Evolutionary conservation across 2,329 filamentous ascomycete genomes (phyloP).

Genomic region (Onygenales sp.): DNA sequence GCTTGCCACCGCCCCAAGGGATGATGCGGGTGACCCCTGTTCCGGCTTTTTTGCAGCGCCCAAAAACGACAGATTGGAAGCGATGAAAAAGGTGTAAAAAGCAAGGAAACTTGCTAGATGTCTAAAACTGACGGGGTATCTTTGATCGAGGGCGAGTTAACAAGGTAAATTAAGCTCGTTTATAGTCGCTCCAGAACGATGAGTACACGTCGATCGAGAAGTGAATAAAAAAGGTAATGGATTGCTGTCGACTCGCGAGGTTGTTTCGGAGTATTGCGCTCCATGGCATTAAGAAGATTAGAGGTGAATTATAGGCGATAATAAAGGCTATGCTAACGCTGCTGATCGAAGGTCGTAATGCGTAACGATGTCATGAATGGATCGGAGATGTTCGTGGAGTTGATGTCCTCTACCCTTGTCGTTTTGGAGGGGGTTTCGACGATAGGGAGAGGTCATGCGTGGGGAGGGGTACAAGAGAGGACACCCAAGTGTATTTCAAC

Average conservation of each 20-base stretch:
- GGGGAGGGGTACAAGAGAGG: background rate
- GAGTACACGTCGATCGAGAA: slow-evolving; percentile 4
- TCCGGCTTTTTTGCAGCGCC: background rate
- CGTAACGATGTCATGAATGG: slow-evolving; percentile 7
- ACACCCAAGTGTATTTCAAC: background rate
- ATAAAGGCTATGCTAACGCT: slow-evolving; percentile 7
- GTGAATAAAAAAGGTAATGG: slow-evolving; percentile 1
- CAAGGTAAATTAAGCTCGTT: background rate
- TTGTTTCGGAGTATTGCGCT: background rate
- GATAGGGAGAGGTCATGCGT: background rate
- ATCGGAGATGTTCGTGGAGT: slow-evolving; percentile 6
- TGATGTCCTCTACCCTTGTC: slow-evolving; percentile 1
- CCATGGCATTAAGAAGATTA: slow-evolving; percentile 8
- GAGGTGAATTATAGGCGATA: slow-evolving; percentile 7
- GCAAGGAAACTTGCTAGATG: slow-evolving; percentile 2
- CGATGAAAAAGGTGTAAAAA: slow-evolving; percentile 2
- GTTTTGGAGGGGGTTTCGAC: background rate
- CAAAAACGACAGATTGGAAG: background rate
- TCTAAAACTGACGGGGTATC: slow-evolving; percentile 6
- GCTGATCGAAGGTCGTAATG: slow-evolving; percentile 8
- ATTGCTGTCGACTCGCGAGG: background rate
- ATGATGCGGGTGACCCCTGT: background rate
- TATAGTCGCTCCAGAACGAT: background rate
- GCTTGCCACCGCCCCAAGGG: background rate
- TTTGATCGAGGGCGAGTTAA: background rate